Evolutionary conservation across 2,329 filamentous ascomycete species (phyloP), one percentile per base, ranked within the genome.

Genomic region (Talaromyces sp.): DNA sequence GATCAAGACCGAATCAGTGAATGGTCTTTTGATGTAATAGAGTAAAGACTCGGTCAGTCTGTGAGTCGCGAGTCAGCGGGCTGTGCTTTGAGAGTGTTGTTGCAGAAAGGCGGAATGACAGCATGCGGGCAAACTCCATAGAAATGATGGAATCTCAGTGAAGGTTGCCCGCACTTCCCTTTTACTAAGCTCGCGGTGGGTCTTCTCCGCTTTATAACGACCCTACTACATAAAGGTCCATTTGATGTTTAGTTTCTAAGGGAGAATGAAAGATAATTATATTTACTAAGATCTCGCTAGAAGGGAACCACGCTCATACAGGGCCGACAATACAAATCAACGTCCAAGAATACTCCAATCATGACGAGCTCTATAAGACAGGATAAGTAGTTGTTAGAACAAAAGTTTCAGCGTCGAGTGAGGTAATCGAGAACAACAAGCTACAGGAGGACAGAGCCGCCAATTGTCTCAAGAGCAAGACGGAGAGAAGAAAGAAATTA

Each of bases 361-460:
- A 65, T 63, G 50, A 61, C 31, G 12, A 21, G 14, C 44, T 55
- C 56, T 54, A 60, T 52, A 48, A 64, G 28, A 58, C n/a, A 54
- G 28, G n/a, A 2, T 28, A 6, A 28, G 6, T 9, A 28, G 6
- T 9, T 21, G 28, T 21, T 8, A 23, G 23, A 40, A 28, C 33
- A 28, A 57, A 28, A 31, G 11, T 35, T 37, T 54, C 50, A 37
- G 28, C 28, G 14, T 52, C 25, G 46, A 52, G 3, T 18, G 9
- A 37, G 11, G 12, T 1, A 40, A 28, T 23, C 9, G 58, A 40
- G 16, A 39, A 65, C 64, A 28, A 25, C 14, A 1, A 11, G 11
- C 28, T 7, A 11, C n/a, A n/a, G 14, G 12, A 28, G 8, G 11
- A 52, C 33, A 37, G 50, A 54, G 11, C 50, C 50, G n/a, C 50